A percentile compares a stretch with the other conserved stretches of the same genome.
phyloP scores from a whole-genome alignment of 352 stramenopile genomes.

The Globisporangium okanoganense region DNA sequence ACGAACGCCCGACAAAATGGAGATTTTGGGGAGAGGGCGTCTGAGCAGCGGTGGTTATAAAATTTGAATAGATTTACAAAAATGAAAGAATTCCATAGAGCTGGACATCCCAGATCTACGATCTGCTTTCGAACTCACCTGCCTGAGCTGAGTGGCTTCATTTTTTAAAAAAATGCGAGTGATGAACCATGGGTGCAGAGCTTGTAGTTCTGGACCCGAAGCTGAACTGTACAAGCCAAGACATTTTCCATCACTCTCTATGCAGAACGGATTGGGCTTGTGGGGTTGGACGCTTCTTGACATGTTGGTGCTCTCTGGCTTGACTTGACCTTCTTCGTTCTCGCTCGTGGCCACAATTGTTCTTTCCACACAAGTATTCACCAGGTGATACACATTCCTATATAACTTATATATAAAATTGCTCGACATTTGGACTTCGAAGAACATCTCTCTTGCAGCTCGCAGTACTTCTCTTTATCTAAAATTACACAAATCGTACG shows the following conservation, averaged over 20 bases:
- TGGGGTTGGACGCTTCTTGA: too few species aligned
- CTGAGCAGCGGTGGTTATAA: background rate
- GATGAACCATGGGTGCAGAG: too few species aligned
- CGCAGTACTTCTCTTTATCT: background rate
- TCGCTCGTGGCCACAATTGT: background rate
- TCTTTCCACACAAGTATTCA: background rate
- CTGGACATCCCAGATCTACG: background rate
- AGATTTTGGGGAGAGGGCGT: background rate
- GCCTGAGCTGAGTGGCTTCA: too few species aligned
- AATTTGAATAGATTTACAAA: conserved; percentile 8
- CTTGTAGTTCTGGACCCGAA: too few species aligned
- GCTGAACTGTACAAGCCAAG: too few species aligned
- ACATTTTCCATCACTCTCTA: too few species aligned
- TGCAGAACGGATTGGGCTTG: background rate
- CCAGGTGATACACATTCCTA: too few species aligned
- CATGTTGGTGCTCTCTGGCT: too few species aligned
- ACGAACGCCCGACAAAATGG: background rate
- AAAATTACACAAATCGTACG: background rate
- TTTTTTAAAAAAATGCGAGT: background rate
- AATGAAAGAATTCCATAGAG: background rate
- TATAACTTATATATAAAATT: too few species aligned
- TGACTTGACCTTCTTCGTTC: too few species aligned
- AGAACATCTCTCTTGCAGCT: too few species aligned
- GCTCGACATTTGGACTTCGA: too few species aligned
- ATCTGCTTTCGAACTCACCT: background rate